Conservation (phyloP, 2,329 filamentous ascomycete species). For the Oidium heveae region DNA sequence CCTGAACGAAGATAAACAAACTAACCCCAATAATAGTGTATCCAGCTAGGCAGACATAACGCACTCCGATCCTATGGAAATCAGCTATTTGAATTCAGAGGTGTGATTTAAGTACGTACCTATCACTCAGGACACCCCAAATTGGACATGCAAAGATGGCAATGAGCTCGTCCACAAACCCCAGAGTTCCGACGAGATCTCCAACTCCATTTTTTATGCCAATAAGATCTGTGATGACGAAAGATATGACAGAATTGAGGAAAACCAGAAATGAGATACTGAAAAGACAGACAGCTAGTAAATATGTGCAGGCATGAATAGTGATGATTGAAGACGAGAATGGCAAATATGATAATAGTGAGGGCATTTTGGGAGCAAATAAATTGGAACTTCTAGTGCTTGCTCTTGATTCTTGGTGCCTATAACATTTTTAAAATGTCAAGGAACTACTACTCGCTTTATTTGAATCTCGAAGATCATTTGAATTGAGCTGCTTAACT, state of each 20-base stretch:
- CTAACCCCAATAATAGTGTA: slow-evolving; percentile 61
- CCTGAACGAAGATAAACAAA: slow-evolving; percentile 62
- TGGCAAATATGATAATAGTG: slow-evolving; percentile 16
- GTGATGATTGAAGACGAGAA: slow-evolving; percentile 34
- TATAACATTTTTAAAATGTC: no score
- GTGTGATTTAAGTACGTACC: neutral
- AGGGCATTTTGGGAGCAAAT: slow-evolving; percentile 2
- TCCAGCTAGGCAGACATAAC: slow-evolving; percentile 47
- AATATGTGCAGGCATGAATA: slow-evolving; percentile 44
- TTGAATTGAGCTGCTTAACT: no score
- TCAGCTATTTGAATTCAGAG: neutral
- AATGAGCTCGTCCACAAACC: slow-evolving; percentile 64
- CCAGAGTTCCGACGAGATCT: slow-evolving; percentile 59
- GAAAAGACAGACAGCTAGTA: slow-evolving; percentile 62
- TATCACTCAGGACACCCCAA: slow-evolving; percentile 38
- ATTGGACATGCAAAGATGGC: slow-evolving; percentile 56
- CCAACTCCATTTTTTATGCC: slow-evolving; percentile 49
- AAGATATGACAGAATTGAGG: slow-evolving; percentile 61
- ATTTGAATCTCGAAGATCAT: no score
- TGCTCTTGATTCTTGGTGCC: no score
- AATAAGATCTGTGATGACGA: slow-evolving; percentile 64
- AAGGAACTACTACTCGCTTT: no score
- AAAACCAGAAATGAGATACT: slow-evolving; percentile 79
- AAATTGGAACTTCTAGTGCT: no score
- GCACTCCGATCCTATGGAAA: slow-evolving; percentile 53